These are phyloP conservation scores for Fagus sylvatica DNA, from an alignment of 306 rosid species.

Conservation along the genomic window DNA sequence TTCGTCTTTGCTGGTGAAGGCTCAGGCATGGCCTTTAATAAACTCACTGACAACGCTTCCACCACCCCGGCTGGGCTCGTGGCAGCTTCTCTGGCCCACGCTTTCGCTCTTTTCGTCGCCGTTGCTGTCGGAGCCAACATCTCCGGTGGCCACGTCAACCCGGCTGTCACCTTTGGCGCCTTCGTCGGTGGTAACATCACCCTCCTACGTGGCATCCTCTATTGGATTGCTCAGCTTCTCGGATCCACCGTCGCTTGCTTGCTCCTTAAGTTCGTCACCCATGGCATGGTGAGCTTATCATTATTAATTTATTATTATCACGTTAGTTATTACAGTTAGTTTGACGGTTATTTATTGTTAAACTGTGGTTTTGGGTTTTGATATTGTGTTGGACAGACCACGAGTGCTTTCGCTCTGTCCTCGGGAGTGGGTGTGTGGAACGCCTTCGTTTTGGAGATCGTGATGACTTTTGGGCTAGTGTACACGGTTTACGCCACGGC, in stretches of 20 bases:
- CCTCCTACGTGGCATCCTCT: constrained; percentile 68
- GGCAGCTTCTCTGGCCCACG: constrained; percentile 75
- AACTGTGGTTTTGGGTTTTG: neutral
- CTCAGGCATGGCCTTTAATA: constrained; percentile 77
- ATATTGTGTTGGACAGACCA: constrained; percentile 40
- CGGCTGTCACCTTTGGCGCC: constrained; percentile 89
- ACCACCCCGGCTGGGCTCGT: constrained; percentile 65
- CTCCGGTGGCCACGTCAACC: constrained; percentile 97
- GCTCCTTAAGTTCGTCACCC: constrained; percentile 61
- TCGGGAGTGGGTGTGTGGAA: constrained; percentile 69
- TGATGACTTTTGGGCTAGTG: constrained; percentile 87
- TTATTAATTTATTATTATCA: neutral
- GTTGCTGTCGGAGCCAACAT: constrained; percentile 74
- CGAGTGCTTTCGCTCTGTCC: constrained; percentile 52
- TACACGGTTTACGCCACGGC: constrained; percentile 96
- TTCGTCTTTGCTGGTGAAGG: constrained; percentile 94
- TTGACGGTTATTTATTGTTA: neutral
- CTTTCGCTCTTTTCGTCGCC: constrained; percentile 75
- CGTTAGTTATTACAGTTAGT: neutral
- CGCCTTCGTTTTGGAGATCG: constrained; percentile 79
- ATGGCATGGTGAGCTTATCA: constrained; percentile 45
- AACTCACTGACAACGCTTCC: constrained; percentile 57
- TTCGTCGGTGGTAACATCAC: constrained; percentile 84
- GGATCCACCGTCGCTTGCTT: constrained; percentile 70
- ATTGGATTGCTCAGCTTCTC: constrained; percentile 84